Base-by-base conservation (phyloP, 495 filamentous ascomycete genomes). In the Tuber magnatum region DNA sequence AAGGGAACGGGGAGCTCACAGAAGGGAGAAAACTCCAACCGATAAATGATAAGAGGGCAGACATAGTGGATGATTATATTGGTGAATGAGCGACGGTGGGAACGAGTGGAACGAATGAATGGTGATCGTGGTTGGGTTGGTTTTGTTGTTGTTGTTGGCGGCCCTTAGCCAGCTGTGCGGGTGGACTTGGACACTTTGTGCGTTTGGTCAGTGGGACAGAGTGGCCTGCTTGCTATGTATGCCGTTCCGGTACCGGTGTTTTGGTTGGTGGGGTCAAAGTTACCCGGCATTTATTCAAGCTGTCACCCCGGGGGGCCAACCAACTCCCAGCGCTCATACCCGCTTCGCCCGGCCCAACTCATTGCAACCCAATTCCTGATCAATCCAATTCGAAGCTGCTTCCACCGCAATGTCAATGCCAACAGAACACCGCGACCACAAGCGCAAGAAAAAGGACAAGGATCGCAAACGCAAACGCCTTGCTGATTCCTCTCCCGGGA, bases 11-110 rank as follows among this genome's bases (percentile, higher is more conserved):
- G 68, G 72, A 69, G 73, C 48, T 79, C 83, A 93, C 92, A 75
- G 89, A 89, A 69, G 93, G 93, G 70, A 96, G 90, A 81, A 94
- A 89, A 44, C 88, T 88, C 93, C 93, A 96, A 68, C 92, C 92
- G 43, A 93, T 80, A 69, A 91, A 89, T 22, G 92, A 92, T n/a
- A 94, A 84, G n/a, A 94, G 71, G 38, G 81, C 81, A 51, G 74
- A 81, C 73, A 82, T 81, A 72, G 80, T 14, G 35, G 12, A 28
- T 32, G 40, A 8, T 32, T 42, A 35, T 24, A 28, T 69, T n/a
- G 22, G 16, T 69, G 6, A 6, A 41, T 24, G 40, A 61, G 74
- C 18, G 68, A 61, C 76, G 72, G 81, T 81, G 69, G 77, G 76
- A 48, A 69, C 76, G 38, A 46, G 38, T 20, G 32, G 12, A 20